These are phyloP conservation scores for Symbiodinium pilosum DNA, from an alignment of 73 alveolate genomes.

Conservation along the genomic window DNA sequence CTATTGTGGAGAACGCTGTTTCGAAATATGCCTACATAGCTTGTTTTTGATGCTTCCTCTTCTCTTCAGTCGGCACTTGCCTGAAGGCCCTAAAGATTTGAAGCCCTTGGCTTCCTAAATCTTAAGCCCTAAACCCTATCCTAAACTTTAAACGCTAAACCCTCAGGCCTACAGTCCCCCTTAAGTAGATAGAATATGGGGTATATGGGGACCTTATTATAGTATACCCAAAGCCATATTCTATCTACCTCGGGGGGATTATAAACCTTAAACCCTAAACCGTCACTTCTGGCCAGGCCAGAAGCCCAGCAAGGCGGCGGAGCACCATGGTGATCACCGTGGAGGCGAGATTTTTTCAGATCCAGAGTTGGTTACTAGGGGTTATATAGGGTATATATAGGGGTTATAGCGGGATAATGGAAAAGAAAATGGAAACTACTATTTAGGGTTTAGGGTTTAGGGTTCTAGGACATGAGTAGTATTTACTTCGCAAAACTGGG, in stretches of 20 bases:
- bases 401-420: no score
- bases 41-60: no score
- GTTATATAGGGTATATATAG: no score
- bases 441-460: background rate
- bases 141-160: background rate
- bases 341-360: background rate
- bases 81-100: no score
- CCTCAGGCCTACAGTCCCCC: background rate
- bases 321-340: background rate
- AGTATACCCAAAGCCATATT: background rate
- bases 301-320: background rate
- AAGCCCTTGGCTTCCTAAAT: background rate
- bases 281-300: background rate
- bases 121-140: background rate
- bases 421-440: background rate
- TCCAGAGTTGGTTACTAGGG: no score
- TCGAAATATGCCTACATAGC: no score
- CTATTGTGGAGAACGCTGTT: no score
- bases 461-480: no score
- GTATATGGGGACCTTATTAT: no score
- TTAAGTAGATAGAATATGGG: background rate
- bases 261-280: background rate
- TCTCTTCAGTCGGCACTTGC: no score
- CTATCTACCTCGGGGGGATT: background rate
- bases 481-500: no score